Evolutionary conservation across 2,329 filamentous ascomycete genomes (phyloP), one percentile per base, ranked within the genome.

Genomic region (Colletotrichum liriopes): DNA sequence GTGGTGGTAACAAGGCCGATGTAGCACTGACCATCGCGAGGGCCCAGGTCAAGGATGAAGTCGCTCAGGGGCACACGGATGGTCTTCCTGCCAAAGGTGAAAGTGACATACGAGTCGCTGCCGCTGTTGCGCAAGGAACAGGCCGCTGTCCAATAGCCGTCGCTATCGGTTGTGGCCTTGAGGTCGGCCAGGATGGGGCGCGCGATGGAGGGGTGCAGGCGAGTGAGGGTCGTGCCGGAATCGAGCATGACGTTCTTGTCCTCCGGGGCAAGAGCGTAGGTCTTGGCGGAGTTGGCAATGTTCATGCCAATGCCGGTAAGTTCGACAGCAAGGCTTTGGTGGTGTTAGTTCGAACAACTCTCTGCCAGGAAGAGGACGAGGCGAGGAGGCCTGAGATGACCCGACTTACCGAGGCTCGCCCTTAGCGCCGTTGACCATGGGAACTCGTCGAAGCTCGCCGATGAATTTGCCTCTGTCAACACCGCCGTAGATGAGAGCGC

Each of bases 401-500:
- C 58, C n/a, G 5, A 56, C 65, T 64, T 71, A 73, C 71, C 70
- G 82, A 66, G 76, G 78, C 65, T 83, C 81, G 63, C 81, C 80
- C n/a, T 74, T 72, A 5, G 74, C 51, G 14, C 82, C 83, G 4
- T 79, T 76, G 39, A 87, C 79, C 23, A 87, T 85, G 49, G 84
- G 82, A 1, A 85, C 79, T 32, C 80, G 81, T 65, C 82, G 80
- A 9, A 90, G 79, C 9, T 76, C 75, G 29, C 88, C 88, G 11
- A 85, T 79, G 76, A 85, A 89, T 75, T 88, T 89, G 76, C 81
- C 86, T 23, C 82, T 84, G 72, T 89, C 87, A 14, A 89, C 75
- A 16, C 87, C 87, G 39, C 87, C 87, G 71, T 88, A 89, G 64
- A 88, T 87, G 69, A 89, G 76, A 63, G 87, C 84, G 41, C 87